These are phyloP conservation scores for Beta macrorhiza DNA, from an alignment of 179 eudicot genomes.

Conservation along the genomic window DNA sequence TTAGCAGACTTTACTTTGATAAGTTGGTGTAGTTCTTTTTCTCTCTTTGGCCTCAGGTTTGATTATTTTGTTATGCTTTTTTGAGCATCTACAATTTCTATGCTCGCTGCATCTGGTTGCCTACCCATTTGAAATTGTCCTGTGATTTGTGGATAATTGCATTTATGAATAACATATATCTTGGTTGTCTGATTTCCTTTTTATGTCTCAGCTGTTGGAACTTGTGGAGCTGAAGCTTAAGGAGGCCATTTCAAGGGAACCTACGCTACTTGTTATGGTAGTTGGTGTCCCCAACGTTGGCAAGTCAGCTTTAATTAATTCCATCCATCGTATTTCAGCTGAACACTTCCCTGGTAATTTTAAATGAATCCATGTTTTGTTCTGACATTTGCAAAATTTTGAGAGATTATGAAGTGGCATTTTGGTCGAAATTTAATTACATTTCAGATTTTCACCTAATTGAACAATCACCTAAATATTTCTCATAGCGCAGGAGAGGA, in stretches of 20 bases:
- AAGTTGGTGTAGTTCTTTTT: not conserved
- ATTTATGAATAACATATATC: not conserved
- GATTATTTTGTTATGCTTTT: not conserved
- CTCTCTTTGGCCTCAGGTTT: not conserved
- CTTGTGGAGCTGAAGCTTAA: constrained; percentile 87
- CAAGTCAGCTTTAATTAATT: constrained; percentile 87
- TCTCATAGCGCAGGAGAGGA: constrained; percentile 71
- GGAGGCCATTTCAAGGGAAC: constrained; percentile 78
- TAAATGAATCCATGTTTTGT: not conserved
- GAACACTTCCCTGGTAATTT: constrained; percentile 71
- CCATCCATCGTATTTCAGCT: constrained; percentile 77
- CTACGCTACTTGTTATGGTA: constrained; percentile 91
- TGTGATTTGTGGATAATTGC: not conserved
- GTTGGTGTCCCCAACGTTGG: constrained; percentile 99
- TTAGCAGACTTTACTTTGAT: not conserved
- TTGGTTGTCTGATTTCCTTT: constrained; percentile 25
- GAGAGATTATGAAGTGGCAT: not conserved
- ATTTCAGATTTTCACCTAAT: not conserved
- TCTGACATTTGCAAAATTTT: not conserved
- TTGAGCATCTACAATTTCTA: not conserved
- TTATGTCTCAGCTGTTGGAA: constrained; percentile 59
- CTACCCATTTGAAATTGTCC: not conserved
- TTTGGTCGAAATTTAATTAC: not conserved
- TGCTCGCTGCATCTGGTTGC: not conserved
- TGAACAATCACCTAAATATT: constrained; percentile 21